Conservation (phyloP, 306 rosid genomes). For the Carpinus fangiana region DNA sequence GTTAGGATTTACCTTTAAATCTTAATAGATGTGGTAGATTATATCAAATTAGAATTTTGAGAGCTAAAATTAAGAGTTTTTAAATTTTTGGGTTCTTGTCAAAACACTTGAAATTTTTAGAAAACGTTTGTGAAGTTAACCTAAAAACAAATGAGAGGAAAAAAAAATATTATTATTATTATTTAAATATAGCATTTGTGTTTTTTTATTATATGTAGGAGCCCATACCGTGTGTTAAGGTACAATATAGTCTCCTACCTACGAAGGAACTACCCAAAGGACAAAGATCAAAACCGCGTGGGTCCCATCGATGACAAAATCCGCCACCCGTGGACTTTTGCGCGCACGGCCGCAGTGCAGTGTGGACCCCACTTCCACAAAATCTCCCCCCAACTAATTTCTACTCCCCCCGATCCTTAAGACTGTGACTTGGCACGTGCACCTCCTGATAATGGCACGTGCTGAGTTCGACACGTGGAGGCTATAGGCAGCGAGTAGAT, state of each 20-base stretch:
- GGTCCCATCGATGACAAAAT: slow-evolving; percentile 51
- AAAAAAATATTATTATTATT: background rate
- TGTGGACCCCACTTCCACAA: slow-evolving; percentile 29
- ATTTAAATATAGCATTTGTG: background rate
- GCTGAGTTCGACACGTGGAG: background rate
- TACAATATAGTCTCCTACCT: background rate
- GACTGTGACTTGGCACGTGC: slow-evolving; percentile 5
- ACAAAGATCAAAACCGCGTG: slow-evolving; percentile 49
- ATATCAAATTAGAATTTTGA: too few species aligned
- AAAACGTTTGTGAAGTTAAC: too few species aligned
- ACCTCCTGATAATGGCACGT: background rate
- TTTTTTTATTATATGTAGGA: too few species aligned
- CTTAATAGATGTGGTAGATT: too few species aligned
- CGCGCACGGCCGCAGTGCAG: slow-evolving; percentile 30
- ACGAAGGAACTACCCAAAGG: background rate
- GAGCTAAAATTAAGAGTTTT: too few species aligned
- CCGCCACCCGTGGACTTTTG: slow-evolving; percentile 35
- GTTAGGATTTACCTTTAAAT: too few species aligned
- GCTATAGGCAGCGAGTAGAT: background rate
- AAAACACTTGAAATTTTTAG: too few species aligned
- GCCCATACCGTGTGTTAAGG: background rate
- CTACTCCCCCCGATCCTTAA: background rate
- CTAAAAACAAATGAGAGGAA: too few species aligned
- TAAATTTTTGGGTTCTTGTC: too few species aligned
- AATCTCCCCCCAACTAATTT: slow-evolving; percentile 7